Percentiles rank a stretch among this genome's conserved stretches.
phyloP scores from a whole-genome alignment of 768 basidiomycete genomes.

The Boletus edulis region DNA sequence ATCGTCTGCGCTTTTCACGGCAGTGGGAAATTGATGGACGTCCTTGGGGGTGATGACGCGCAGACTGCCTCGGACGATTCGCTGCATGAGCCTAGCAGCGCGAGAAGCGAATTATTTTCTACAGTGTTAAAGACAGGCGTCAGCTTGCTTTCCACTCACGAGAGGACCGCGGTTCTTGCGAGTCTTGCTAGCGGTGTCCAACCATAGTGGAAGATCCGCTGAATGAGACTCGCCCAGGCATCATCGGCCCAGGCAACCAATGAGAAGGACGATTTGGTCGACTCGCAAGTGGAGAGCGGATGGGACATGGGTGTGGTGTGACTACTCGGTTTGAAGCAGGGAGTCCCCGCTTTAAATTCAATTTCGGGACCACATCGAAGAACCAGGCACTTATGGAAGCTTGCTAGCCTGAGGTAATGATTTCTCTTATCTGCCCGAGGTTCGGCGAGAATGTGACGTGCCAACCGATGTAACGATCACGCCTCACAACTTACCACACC shows the following conservation, averaged over 20 bases:
- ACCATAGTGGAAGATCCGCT: constrained; percentile 24
- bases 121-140: background rate
- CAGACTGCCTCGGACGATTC: background rate
- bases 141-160: background rate
- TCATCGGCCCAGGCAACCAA: background rate
- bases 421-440: too few species aligned
- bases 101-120: background rate
- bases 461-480: too few species aligned
- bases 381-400: too few species aligned
- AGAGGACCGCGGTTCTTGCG: background rate
- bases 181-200: background rate
- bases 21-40: background rate
- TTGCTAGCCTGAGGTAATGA: too few species aligned
- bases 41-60: background rate
- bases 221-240: constrained; percentile 39
- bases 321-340: background rate
- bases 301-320: background rate
- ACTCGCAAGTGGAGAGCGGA: background rate
- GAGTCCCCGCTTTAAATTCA: too few species aligned
- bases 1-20: background rate
- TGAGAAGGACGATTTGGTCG: background rate
- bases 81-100: background rate
- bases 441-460: too few species aligned
- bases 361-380: too few species aligned
- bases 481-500: too few species aligned